Evolutionary conservation across 352 stramenopile species (phyloP), one percentile per base, ranked within the genome.

Genomic region (Phytophthora ramorum): DNA sequence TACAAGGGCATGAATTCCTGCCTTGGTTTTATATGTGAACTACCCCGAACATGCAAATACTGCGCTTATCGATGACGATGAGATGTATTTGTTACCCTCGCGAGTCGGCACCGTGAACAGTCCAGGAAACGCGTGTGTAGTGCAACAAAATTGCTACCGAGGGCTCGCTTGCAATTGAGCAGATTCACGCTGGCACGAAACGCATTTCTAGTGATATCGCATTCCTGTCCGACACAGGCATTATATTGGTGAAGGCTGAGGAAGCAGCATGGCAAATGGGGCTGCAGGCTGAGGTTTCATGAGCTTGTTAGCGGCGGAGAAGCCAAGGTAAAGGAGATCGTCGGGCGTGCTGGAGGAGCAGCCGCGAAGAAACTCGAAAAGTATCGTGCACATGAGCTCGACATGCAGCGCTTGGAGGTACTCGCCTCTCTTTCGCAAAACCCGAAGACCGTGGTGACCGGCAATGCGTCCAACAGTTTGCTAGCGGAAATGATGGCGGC

Each of bases 401-500:
- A 78, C 7, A 81, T 81, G 69, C 66, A 79, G 56, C 69, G 66
- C 6, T 64, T 81, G 5, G 61, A 81, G 16, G 16, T 81, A 26
- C 64, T 73, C 49, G 46, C 26, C 0, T 63, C 73, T n/a, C 49
- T 81, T 14, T 58, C 73, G 0, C 24, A 63, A 44, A 81, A 81
- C 43, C 46, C 63, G 20, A 58, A 79, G 46, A 55, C 63, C 2
- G 66, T 81, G 10, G 65, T 81, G 19, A 73, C 66, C 20, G 73
- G 73, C 13, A 76, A 77, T 28, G 38, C 52, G 4, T 78, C 66
- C 49, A 78, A 81, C 58, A 81, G 71, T 50, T 22, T 81, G 20
- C 35, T 81, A 12, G 64, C 73, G 12, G 73, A 81, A 40, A 68
- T 81, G 53, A 66, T 81, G 50, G 68, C 75, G 41, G 74, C 55